phyloP scores from a whole-genome alignment of 164 flowering plant species.

The Buxus sempervirens region DNA sequence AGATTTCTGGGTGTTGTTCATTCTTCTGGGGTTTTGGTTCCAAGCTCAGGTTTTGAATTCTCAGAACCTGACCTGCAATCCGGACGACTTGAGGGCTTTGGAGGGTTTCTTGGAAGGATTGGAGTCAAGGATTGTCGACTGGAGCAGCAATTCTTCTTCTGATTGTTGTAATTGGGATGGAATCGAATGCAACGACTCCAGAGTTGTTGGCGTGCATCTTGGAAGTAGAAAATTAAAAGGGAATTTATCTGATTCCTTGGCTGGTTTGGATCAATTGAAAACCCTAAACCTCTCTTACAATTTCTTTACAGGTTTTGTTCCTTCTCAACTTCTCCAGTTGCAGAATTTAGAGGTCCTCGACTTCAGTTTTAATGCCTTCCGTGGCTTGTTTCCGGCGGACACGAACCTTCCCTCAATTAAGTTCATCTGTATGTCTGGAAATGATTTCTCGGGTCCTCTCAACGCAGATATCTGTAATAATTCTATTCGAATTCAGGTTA shows the following conservation, averaged over 20 bases:
- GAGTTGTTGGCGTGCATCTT: slow-evolving; percentile 20
- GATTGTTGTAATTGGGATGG: slow-evolving; percentile 31
- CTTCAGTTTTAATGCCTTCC: slow-evolving; percentile 37
- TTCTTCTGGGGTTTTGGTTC: slow-evolving; percentile 11
- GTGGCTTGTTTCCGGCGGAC: slow-evolving; percentile 29
- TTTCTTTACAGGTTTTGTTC: slow-evolving; percentile 19
- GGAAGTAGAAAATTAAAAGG: slow-evolving; percentile 19
- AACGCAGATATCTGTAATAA: slow-evolving; percentile 34
- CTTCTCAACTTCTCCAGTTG: slow-evolving; percentile 16
- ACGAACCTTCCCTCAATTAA: slow-evolving; percentile 29
- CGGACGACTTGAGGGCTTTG: slow-evolving; percentile 39
- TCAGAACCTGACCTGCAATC: slow-evolving; percentile 33
- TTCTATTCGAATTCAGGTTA: slow-evolving; percentile 22
- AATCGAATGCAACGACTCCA: slow-evolving; percentile 14
- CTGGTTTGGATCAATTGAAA: slow-evolving; percentile 24
- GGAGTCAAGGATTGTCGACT: slow-evolving; percentile 24
- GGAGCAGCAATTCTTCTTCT: slow-evolving; percentile 30
- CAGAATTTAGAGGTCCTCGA: slow-evolving; percentile 23
- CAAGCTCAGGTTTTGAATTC: slow-evolving; percentile 24
- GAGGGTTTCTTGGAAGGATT: slow-evolving; percentile 28
- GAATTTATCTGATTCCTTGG: slow-evolving; percentile 18
- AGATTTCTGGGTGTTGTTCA: slow-evolving; percentile 14
- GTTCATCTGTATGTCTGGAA: slow-evolving; percentile 33
- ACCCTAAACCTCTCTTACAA: slow-evolving; percentile 27
- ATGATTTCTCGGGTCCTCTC: slow-evolving; percentile 29